These are phyloP conservation scores for Anthracocystis panici-leucophaei DNA, from an alignment of 1,284 basidiomycete species.

Conservation along the genomic window DNA sequence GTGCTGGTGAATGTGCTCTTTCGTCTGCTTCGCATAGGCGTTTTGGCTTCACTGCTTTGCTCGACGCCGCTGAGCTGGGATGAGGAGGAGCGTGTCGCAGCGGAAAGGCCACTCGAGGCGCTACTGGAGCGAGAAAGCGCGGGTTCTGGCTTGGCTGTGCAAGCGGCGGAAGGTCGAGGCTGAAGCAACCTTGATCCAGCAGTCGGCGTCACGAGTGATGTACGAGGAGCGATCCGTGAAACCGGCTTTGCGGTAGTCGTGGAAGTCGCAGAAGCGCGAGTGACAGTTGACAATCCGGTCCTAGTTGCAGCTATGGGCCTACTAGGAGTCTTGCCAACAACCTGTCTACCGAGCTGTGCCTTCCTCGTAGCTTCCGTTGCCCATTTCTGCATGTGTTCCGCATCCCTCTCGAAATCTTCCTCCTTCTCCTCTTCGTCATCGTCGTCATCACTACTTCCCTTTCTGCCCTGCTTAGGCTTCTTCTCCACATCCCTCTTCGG, in stretches of 20 bases:
- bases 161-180: slow-evolving; percentile 16
- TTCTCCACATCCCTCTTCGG: neutral
- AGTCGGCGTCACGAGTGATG: slow-evolving; percentile 30
- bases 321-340: slow-evolving; percentile 12
- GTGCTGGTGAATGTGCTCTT: slow-evolving; percentile 44
- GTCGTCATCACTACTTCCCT: slow-evolving; percentile 11
- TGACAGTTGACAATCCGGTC: slow-evolving; percentile 8
- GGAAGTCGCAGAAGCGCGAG: slow-evolving; percentile 6
- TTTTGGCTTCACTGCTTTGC: slow-evolving; percentile 19
- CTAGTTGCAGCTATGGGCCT: neutral
- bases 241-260: slow-evolving; percentile 17
- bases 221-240: slow-evolving; percentile 12
- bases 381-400: slow-evolving; percentile 30
- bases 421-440: slow-evolving; percentile 28
- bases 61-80: neutral
- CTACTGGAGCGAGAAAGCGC: slow-evolving; percentile 22
- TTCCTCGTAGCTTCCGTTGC: slow-evolving; percentile 38
- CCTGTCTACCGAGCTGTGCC: slow-evolving; percentile 15
- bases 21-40: slow-evolving; percentile 39
- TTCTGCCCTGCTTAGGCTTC: neutral
- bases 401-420: slow-evolving; percentile 24
- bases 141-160: slow-evolving; percentile 3
- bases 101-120: slow-evolving; percentile 15
- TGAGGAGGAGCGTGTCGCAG: neutral
- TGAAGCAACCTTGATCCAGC: slow-evolving; percentile 25